Base-by-base conservation (phyloP, 352 stramenopile species). In the Pythium dissimile region DNA sequence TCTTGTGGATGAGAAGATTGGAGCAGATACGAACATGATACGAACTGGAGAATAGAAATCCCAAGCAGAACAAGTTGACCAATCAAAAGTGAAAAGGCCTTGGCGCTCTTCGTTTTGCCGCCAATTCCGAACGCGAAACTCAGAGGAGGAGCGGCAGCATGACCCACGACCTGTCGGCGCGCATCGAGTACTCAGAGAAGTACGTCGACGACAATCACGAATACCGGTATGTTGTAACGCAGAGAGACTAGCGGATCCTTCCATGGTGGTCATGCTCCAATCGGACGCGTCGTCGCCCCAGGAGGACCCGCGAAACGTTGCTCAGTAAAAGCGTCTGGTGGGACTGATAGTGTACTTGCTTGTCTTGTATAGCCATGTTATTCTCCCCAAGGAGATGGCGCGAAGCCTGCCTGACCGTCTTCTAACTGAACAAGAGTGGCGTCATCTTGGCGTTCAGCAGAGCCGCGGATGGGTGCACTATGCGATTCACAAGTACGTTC, bases 401-500 rank as follows among this genome's bases (percentile, higher is more conserved):
- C 98, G 97, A 67, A 94, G 80, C 38, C 72, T 99, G 34, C 95
- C 96, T 8, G 98, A 99, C 59, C 88, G 94, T 37, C 73, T 99
- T 32, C 71, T 99, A 57, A 96, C 84, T 4, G 97, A 99, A 74
- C 89, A 86, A 12, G 97, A 99, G 72, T 99, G 97, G 97, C 88
- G 97, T 64, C 89, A 93, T 59, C 84, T 99, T 37, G 97, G 97
- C 50, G 95, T 99, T 11, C 97, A 99, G 77, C 97, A 99, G 77
- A 98, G 87, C 63, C 89, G 97, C 38, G 97, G 97, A 43, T 99
- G 97, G 97, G 89, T 98, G 65, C 97, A 99, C 76, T 99, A 99
- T 77, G 97, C 97, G 31, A 98, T 99, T 65, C 97, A 99, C 77
- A 96, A 97, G 89, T 97, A 75, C 56, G 88, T 85, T 49, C 2